These are phyloP conservation scores for Phytophthora quininea DNA, from an alignment of 352 stramenopile genomes.

Conservation along the genomic window DNA sequence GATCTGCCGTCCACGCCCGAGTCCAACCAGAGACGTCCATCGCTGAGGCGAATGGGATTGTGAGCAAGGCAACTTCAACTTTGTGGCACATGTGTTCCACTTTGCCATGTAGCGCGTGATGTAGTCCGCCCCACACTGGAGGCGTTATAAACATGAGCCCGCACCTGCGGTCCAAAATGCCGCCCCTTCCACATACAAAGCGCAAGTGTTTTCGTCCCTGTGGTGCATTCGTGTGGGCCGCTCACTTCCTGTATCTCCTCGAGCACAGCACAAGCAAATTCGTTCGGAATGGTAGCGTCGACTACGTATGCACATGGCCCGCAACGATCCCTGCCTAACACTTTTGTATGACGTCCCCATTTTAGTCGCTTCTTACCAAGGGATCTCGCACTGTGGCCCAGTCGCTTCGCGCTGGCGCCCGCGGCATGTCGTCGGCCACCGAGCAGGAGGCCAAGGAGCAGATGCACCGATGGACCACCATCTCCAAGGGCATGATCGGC, in stretches of 20 bases:
- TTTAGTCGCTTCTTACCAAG: constrained; percentile 71
- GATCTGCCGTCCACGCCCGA: constrained; percentile 35
- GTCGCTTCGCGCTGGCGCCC: constrained; percentile 59
- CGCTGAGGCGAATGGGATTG: constrained; percentile 62
- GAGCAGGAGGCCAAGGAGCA: constrained; percentile 88
- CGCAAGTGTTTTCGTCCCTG: constrained; percentile 1
- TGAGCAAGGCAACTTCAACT: constrained; percentile 7
- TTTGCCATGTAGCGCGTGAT: too few species aligned
- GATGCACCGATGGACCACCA: constrained; percentile 85
- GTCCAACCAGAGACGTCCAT: constrained; percentile 66
- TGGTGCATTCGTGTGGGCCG: constrained; percentile 4
- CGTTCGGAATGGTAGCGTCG: constrained; percentile 10
- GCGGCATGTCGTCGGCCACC: constrained; percentile 81
- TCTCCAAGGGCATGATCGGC: constrained; percentile 87
- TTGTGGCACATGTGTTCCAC: too few species aligned
- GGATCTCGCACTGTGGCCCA: constrained; percentile 56
- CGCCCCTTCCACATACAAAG: not conserved
- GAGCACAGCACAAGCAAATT: constrained; percentile 14
- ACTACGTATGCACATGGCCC: too few species aligned
- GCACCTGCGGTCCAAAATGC: not conserved
- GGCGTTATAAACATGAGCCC: constrained; percentile 3
- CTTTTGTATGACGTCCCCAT: not conserved
- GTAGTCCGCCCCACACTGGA: not conserved
- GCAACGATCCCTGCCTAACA: too few species aligned
- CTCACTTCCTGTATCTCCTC: constrained; percentile 39